Evolutionary conservation across 257 asterid genomes (phyloP), one percentile per base, ranked within the genome.

Genomic region (Fraxinus cuspidata): DNA sequence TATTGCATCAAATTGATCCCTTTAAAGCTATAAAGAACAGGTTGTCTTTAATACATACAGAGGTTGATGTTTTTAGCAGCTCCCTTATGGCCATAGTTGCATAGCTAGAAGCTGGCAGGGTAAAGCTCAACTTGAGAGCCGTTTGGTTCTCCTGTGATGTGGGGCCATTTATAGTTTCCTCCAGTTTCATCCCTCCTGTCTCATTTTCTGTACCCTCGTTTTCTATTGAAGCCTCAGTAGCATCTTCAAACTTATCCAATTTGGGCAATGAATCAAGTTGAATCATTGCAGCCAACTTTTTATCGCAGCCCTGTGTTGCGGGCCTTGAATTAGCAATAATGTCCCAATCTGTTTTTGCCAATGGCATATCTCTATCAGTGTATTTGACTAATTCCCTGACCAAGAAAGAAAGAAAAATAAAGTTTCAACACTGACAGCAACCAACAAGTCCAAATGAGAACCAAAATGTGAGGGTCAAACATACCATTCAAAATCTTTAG

Each of bases 21-120:
- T 29, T 42, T 19, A 49, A 71, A 70, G 32, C 56, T 29, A 53
- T 65, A 64, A n/a, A 37, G 5, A 78, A 64, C 68, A 65, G 31
- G 8, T 32, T 71, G 37, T 47, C 42, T 53, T 37, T 78, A 82
- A 80, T 71, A 77, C 96, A 8, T 90, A 93, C 99, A 27, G 99
- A 93, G 73, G 99, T 93, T 70, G 98, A 95, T 76, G 93, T 88
- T 88, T 93, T 93, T 82, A 93, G 89, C 77, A 96, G 91, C 87
- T 96, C 99, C 87, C 99, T 88, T 83, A 96, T 88, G 75, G 99
- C 99, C 98, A 96, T 96, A 77, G 99, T 96, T 80, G 99, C 99
- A 81, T 96, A 96, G 83, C 90, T 89, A 85, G 99, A 96, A 79
- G 99, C 71, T 73, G 98, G 96, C 69, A 96, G 92, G 72, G 92